Evolutionary conservation across 2,329 filamentous ascomycete species (phyloP), one percentile per base, ranked within the genome.

Genomic region (Pseudogymnoascus sp.): DNA sequence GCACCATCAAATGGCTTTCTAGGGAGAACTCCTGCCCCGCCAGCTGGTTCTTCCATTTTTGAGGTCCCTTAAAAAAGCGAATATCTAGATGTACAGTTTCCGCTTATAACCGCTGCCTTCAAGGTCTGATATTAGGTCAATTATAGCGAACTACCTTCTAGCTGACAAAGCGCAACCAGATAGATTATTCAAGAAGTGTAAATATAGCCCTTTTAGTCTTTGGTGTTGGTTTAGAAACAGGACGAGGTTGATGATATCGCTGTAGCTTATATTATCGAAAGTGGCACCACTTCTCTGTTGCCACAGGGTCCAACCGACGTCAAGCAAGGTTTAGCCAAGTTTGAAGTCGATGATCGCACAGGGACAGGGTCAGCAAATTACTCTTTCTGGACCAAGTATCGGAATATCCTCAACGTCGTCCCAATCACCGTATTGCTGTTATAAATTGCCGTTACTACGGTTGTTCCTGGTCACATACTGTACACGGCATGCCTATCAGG

Each of bases 1-100:
- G 64, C 23, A 6, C 62, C 62, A 55, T 65, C 62, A 38, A 70
- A 68, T 28, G 68, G 64, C 16, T 64, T 33, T 42, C 66, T 60
- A n/a, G 62, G 58, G 9, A 64, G 62, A 55, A n/a, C 19, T n/a
- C 49, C 49, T 2, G 25, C 33, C 4, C 49, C n/a, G 28, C 28
- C 49, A n/a, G 16, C n/a, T 16, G 49, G 2, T 19, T 14, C n/a
- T 6, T 55, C 28, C 49, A 55, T 55, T 30, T 19, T 33, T 22
- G 25, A 55, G 49, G n/a, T 33, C 49, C 49, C 49, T 19, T 33
- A 55, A 55, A 3, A 55, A 22, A 33, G 45, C n/a, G 5, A 8
- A 33, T 33, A 55, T 9, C 5, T 33, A 55, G 9, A 55, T 22
- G 49, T 33, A 55, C 49, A 55, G 49, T 33, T 6, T 55, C n/a